These are phyloP conservation scores for Neurospora sp. DNA, from an alignment of 495 filamentous ascomycete species.

Conservation along the genomic window DNA sequence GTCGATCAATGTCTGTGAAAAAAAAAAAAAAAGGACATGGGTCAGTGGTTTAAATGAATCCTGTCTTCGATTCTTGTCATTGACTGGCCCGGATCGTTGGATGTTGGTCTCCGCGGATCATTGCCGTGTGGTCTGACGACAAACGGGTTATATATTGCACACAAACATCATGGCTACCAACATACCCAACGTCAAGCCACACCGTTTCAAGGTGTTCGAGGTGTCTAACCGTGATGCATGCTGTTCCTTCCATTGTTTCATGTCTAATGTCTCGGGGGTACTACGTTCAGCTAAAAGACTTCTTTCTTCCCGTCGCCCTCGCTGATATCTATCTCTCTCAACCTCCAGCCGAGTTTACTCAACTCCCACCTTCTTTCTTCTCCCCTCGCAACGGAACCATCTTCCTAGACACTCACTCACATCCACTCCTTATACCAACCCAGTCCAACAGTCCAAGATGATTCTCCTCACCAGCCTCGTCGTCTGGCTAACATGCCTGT, in stretches of 20 bases:
- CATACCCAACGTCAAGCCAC: not conserved
- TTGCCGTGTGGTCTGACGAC: not conserved
- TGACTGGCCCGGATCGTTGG: not conserved
- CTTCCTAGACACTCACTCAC: not conserved
- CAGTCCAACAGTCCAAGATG: not conserved
- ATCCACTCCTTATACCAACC: not conserved
- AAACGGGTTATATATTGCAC: not conserved
- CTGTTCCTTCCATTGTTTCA: not conserved
- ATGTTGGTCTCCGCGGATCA: not conserved
- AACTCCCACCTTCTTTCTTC: not conserved
- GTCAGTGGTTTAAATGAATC: not conserved
- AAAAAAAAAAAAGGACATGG: not conserved
- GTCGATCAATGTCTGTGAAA: not conserved
- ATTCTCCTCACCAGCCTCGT: not conserved
- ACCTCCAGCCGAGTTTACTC: not conserved
- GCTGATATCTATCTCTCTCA: not conserved
- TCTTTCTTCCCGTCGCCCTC: not conserved
- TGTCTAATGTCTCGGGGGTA: not conserved
- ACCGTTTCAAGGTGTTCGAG: not conserved
- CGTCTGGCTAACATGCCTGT: slow-evolving; percentile 1
- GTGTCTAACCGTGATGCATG: not conserved
- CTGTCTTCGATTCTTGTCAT: not conserved
- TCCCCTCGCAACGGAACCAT: not conserved
- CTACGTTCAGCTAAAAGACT: not conserved
- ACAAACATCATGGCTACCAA: not conserved